These are phyloP conservation scores for Trametes polyzona DNA, from an alignment of 1,284 basidiomycete genomes.

Conservation along the genomic window DNA sequence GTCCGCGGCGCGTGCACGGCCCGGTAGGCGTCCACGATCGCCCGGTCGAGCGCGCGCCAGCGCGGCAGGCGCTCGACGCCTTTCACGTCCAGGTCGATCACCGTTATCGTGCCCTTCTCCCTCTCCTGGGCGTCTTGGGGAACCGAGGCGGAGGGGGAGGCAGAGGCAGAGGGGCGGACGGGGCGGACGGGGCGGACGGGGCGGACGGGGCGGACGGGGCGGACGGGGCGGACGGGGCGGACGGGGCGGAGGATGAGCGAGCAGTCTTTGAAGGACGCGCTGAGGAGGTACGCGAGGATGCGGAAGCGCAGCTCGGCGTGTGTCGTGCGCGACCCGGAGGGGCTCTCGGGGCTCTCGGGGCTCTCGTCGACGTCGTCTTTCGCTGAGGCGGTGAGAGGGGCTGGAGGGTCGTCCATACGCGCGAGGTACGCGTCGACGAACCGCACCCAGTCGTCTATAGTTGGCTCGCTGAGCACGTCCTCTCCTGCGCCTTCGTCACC, in stretches of 20 bases:
- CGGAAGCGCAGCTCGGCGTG: conserved; percentile 57
- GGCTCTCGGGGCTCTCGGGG: conserved; percentile 29
- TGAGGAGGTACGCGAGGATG: conserved; percentile 79
- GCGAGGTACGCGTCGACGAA: conserved; percentile 52
- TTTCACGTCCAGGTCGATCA: conserved; percentile 91
- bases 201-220: too few species aligned
- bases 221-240: too few species aligned
- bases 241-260: conserved; percentile 74
- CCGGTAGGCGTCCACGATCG: conserved; percentile 61
- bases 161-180: too few species aligned
- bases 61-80: conserved; percentile 63
- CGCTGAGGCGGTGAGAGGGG: too few species aligned
- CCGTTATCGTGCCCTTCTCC: conserved; percentile 47
- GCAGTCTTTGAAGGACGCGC: conserved; percentile 97
- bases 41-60: conserved; percentile 78
- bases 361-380: too few species aligned
- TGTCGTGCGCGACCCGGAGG: conserved; percentile 30
- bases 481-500: too few species aligned
- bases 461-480: conserved; percentile 27
- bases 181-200: too few species aligned
- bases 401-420: too few species aligned
- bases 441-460: conserved; percentile 31
- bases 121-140: background rate
- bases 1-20: conserved; percentile 11
- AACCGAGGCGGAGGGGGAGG: too few species aligned